A percentile compares a stretch with the other conserved stretches of the same genome.
phyloP scores from a whole-genome alignment of 2,329 filamentous ascomycete genomes.

The Chalaropsis thielavioides region DNA sequence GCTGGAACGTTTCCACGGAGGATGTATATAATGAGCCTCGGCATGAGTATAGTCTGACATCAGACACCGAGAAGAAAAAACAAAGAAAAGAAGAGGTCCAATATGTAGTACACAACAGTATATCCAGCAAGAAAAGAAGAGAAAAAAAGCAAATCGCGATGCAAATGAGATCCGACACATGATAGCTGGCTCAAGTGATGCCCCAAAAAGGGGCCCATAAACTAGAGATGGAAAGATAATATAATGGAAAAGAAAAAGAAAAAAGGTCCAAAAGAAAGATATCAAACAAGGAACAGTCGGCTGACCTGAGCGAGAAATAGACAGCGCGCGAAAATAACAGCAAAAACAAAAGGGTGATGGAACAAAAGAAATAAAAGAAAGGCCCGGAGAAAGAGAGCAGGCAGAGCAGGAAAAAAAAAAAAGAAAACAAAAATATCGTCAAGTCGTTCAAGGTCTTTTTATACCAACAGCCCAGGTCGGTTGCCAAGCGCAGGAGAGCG shows the following conservation, averaged over 20 bases:
- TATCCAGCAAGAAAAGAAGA: slow-evolving; percentile 2
- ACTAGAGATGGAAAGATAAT: not conserved
- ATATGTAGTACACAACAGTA: not conserved
- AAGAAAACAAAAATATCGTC: slow-evolving; percentile 12
- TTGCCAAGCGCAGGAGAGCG: not conserved
- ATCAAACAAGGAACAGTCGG: slow-evolving; percentile 8
- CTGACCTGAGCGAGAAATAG: not conserved
- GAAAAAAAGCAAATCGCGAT: slow-evolving; percentile 4
- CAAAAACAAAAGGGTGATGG: not conserved
- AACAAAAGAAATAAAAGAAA: slow-evolving; percentile 3
- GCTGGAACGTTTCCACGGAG: not conserved
- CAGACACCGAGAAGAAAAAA: not conserved
- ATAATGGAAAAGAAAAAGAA: slow-evolving; percentile 1
- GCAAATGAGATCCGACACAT: slow-evolving; percentile 10
- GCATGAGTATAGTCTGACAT: not conserved
- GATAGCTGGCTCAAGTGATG: slow-evolving; percentile 1
- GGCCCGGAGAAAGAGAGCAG: not conserved
- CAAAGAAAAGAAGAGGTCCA: not conserved
- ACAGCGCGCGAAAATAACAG: not conserved
- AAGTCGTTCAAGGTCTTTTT: slow-evolving; percentile 16
- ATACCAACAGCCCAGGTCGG: slow-evolving; percentile 3
- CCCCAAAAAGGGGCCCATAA: slow-evolving; percentile 1
- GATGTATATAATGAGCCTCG: not conserved
- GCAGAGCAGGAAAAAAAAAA: slow-evolving; percentile 2
- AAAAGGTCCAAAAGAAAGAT: slow-evolving; percentile 5